phyloP scores from a whole-genome alignment of 106 monocot genomes.

The Agapanthus africanus region DNA sequence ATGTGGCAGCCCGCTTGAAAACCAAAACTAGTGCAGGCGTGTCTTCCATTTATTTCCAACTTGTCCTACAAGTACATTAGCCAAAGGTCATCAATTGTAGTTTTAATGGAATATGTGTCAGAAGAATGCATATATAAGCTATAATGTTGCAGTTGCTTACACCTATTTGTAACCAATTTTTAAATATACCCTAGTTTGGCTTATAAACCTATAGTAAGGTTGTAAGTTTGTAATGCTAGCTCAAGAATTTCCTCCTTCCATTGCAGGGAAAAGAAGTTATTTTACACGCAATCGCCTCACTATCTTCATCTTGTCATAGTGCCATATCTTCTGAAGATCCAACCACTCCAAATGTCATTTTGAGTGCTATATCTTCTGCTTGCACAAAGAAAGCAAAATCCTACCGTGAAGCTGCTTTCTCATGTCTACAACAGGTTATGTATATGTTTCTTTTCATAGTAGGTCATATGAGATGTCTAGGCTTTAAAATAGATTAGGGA shows the following conservation, averaged over 20 bases:
- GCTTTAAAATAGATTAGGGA: too few species aligned
- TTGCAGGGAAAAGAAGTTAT: slow-evolving; percentile 86
- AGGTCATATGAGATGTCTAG: background rate
- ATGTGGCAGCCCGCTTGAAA: too few species aligned
- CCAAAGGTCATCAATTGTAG: background rate
- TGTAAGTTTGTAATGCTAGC: background rate
- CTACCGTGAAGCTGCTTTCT: slow-evolving; percentile 88
- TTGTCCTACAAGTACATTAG: too few species aligned
- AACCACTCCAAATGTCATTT: slow-evolving; percentile 30
- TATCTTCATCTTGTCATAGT: slow-evolving; percentile 73
- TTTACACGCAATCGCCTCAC: slow-evolving; percentile 53
- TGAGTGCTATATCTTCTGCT: slow-evolving; percentile 56
- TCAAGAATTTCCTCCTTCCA: background rate
- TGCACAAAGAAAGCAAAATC: slow-evolving; percentile 74
- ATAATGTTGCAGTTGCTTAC: background rate
- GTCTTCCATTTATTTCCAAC: too few species aligned
- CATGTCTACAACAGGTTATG: slow-evolving; percentile 64
- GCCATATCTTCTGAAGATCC: slow-evolving; percentile 57
- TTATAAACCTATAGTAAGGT: background rate
- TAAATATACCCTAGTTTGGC: background rate
- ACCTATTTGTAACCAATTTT: background rate
- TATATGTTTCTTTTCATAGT: background rate
- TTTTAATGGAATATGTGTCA: background rate
- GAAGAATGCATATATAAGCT: background rate
- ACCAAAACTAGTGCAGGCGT: too few species aligned